Percentiles rank a stretch among this genome's conserved stretches.
Evolutionary conservation across 495 filamentous ascomycete species (phyloP).

Genomic region (Pseudoneurospora amorphoporcata): DNA sequence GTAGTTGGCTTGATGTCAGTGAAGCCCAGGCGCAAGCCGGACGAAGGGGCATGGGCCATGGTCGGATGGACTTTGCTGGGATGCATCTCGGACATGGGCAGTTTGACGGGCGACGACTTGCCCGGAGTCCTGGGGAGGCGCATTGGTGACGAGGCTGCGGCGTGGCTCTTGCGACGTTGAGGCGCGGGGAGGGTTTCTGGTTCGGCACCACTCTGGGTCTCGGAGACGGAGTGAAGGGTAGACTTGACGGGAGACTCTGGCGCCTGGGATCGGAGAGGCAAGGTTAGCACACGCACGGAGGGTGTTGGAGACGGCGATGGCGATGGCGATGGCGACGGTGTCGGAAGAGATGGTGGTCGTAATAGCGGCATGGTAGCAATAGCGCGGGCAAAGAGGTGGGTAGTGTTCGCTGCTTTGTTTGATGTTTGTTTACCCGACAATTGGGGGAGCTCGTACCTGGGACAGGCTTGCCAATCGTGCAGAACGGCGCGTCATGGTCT

Average conservation of each 20-base stretch:
- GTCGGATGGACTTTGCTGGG: constrained; percentile 63
- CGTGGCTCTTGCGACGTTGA: constrained; percentile 12
- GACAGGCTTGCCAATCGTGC: constrained; percentile 36
- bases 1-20: constrained; percentile 41
- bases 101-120: constrained; percentile 38
- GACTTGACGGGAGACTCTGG: constrained; percentile 9
- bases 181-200: constrained; percentile 8
- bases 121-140: constrained; percentile 31
- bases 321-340: neutral
- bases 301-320: constrained; percentile 7
- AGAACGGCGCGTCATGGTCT: constrained; percentile 36
- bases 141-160: constrained; percentile 33
- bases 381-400: neutral
- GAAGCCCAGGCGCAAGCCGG: constrained; percentile 57
- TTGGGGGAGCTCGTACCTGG: constrained; percentile 24
- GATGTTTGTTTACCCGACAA: constrained; percentile 5
- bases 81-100: constrained; percentile 63
- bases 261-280: constrained; percentile 4
- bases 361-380: neutral
- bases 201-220: constrained; percentile 27
- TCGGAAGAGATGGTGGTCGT: neutral
- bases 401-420: neutral
- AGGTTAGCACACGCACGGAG: constrained; percentile 2
- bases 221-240: constrained; percentile 33
- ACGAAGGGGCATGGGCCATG: constrained; percentile 52